Base-by-base conservation (phyloP, 2,329 filamentous ascomycete species). In the Cercospora canescens region DNA sequence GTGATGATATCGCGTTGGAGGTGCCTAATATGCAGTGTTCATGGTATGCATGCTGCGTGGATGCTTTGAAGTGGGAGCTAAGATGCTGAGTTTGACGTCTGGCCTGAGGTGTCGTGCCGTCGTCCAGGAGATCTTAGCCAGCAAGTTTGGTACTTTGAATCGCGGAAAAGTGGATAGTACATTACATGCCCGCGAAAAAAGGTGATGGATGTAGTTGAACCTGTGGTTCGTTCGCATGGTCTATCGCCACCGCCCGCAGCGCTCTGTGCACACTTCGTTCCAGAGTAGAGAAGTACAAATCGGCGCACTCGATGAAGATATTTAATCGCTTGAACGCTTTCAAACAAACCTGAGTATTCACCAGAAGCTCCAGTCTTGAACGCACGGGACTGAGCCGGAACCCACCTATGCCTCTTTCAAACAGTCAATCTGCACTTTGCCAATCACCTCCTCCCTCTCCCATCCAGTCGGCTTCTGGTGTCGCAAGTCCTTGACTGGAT, bases 361-460 rank as follows among this genome's bases (percentile, higher is more conserved):
- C 9, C 9, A 35, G 14, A 9, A 35, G 8, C n/a, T n/a, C n/a
- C n/a, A n/a, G n/a, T n/a, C n/a, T n/a, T n/a, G n/a, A 9, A 35
- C 9, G 9, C 30, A 32, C 30, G 9, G 30, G 30, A n/a, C n/a
- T 32, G 30, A 32, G 30, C 6, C 30, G 30, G 32, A 3, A 6
- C 32, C n/a, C 32, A 35, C 14, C 32, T 52, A 52, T 12, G 24
- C 45, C 11, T 52, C 12, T 28, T 52, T 52, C 24, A 52, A 8
- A 16, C 16, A 12, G 3, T 28, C 45, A 21, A 16, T 26, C 12
- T 52, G 35, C 14, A 56, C n/a, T 24, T 62, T 62, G 32, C 62
- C 54, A n/a, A 95, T 87, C 39, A 96, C 88, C 60, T 99, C 94
- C 2, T 88, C 81, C 30, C 94, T 84, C 76, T 97, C 93, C 86